Evolutionary conservation across 2,329 filamentous ascomycete genomes (phyloP).

Genomic region (Beauveria varroae): DNA sequence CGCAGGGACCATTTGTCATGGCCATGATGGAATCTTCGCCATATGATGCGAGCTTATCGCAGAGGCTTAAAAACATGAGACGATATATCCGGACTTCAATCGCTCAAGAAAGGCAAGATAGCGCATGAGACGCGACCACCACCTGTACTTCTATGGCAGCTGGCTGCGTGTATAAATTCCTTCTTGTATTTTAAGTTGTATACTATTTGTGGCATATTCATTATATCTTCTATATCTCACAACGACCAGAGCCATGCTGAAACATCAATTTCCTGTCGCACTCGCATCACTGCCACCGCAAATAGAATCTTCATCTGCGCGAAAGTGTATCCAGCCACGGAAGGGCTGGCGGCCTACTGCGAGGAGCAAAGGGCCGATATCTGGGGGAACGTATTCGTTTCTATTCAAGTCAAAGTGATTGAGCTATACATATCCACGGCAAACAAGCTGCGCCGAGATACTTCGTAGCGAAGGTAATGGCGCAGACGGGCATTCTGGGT

Average conservation of each 20-base stretch:
- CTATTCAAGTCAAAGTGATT: constrained; percentile 33
- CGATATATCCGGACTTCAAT: constrained; percentile 11
- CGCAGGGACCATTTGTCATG: constrained; percentile 31
- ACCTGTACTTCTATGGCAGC: background rate
- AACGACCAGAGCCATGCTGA: too few relatives aligned
- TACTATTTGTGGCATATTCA: background rate
- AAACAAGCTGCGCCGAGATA: constrained; percentile 7
- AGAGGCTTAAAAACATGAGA: constrained; percentile 22
- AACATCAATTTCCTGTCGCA: background rate
- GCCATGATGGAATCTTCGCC: constrained; percentile 30
- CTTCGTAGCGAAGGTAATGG: background rate
- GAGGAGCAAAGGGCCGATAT: constrained; percentile 31
- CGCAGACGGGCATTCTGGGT: background rate
- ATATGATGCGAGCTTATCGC: constrained; percentile 22
- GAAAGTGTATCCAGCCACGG: constrained; percentile 13
- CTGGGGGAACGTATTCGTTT: constrained; percentile 33
- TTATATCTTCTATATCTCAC: too few relatives aligned
- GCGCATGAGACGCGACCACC: background rate
- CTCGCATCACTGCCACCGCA: too few relatives aligned
- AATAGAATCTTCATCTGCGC: too few relatives aligned
- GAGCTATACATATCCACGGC: constrained; percentile 30
- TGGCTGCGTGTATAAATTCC: constrained; percentile 4
- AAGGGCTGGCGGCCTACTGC: constrained; percentile 33
- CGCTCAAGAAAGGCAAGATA: background rate
- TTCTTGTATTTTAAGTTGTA: constrained; percentile 2